A percentile compares a stretch with the other conserved stretches of the same genome.
Conservation (phyloP, 495 filamentous ascomycete species). For the Talaromyces adpressus region DNA sequence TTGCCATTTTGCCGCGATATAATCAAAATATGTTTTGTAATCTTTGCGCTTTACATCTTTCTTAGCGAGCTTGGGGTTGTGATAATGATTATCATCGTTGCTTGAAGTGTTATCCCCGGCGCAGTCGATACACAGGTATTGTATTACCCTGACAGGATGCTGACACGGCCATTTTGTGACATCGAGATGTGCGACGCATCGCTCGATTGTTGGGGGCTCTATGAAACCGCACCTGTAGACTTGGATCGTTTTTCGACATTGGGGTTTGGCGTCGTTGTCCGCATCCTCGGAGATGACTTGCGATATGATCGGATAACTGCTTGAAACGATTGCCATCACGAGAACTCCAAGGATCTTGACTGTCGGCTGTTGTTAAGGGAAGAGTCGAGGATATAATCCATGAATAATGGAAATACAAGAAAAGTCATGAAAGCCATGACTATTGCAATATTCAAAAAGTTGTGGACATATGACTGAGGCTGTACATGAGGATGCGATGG, state of each 20-base stretch:
- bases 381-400: neutral
- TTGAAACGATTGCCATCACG: neutral
- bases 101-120: neutral
- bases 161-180: conserved; percentile 3
- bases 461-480: neutral
- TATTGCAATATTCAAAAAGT: neutral
- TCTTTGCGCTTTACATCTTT: neutral
- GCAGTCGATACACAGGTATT: conserved; percentile 2
- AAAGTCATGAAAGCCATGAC: neutral
- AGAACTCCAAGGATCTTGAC: neutral
- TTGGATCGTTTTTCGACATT: conserved; percentile 1
- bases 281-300: neutral
- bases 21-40: conserved; percentile 1
- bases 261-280: neutral
- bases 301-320: neutral
- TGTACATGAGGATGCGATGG: neutral
- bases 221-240: conserved; percentile 3
- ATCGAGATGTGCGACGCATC: conserved; percentile 2
- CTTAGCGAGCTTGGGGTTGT: neutral
- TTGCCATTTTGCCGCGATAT: conserved; percentile 3
- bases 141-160: neutral
- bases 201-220: neutral
- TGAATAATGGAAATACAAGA: neutral
- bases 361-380: neutral
- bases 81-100: neutral